Conservation (phyloP, 345 rosid species). For the Populus nigra region DNA sequence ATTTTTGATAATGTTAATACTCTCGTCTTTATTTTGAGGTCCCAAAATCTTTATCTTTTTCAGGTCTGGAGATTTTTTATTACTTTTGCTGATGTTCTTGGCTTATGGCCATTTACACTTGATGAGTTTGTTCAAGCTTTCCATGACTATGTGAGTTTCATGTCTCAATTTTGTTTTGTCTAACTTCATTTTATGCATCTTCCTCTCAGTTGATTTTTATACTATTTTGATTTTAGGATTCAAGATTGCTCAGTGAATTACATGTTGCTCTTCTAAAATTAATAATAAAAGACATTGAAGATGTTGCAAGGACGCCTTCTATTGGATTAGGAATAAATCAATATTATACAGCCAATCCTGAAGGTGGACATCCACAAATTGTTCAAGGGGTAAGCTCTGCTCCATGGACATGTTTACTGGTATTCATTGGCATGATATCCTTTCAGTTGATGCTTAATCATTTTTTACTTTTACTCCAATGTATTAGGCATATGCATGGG, state of each 20-base stretch:
- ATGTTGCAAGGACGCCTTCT: constrained; percentile 87
- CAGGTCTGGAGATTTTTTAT: constrained; percentile 96
- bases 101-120: constrained; percentile 97
- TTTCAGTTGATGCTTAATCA: constrained; percentile 17
- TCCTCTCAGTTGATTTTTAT: constrained; percentile 14
- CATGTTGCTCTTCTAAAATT: constrained; percentile 78
- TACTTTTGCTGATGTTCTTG: constrained; percentile 88
- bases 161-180: not conserved
- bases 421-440: constrained; percentile 1
- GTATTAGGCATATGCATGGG: constrained; percentile 92
- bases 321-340: constrained; percentile 80
- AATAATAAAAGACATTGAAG: constrained; percentile 85
- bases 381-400: constrained; percentile 81
- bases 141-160: constrained; percentile 81
- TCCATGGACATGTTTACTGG: constrained; percentile 10
- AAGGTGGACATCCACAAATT: constrained; percentile 94
- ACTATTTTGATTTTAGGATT: constrained; percentile 58
- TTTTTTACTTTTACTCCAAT: constrained; percentile 12
- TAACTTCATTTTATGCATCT: constrained; percentile 7
- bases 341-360: constrained; percentile 77
- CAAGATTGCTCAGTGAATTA: constrained; percentile 91
- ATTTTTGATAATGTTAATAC: not conserved
- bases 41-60: constrained; percentile 27
- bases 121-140: constrained; percentile 97
- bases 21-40: constrained; percentile 7